Base-by-base conservation (phyloP, 768 basidiomycete genomes). In the Amanita pallidorosea region DNA sequence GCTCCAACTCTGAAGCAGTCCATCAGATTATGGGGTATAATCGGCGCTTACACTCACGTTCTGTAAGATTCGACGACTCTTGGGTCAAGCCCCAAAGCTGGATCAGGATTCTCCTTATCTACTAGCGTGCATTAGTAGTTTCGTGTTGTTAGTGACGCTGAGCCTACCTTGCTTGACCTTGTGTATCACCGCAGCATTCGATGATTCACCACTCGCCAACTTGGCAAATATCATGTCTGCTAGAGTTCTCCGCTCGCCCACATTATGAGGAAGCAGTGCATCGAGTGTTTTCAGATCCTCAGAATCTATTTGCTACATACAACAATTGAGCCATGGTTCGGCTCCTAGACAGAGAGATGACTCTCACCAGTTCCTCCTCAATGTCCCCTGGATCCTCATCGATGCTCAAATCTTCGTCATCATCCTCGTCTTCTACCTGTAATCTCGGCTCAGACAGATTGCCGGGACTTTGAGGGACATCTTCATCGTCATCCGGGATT, bases 181-280 rank as follows among this genome's bases (percentile, higher is more conserved):
- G 62, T 76, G 75, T 49, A 82, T 80, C 25, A 76, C 69, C 8
- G 77, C 73, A 7, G 79, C 64, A 35, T 75, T 71, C 41, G 71
- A 70, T 4, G 73, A 64, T 55, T 83, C 80, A 11, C 70, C 74
- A 51, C 74, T 77, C 53, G 94, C 85, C 20, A 99, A 73, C 68
- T 97, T 97, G 22, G 88, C 77, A 62, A 99, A 90, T 53, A 98
- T 99, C n/a, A 98, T 74, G 63, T 99, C 96, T 27, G 96, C 96
- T 27, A 99, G 70, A 2, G 95, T 97, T 64, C 79, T 77, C 41
- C 89, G 79, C 63, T 88, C 84, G 6, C 77, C 76, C 13, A 79
- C 73, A 65, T 84, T 88, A 12, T 80, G 68, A 35, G 91, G 91
- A 38, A 89, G 75, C 27, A 92, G 71, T 12, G 80, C 72, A 58